These are phyloP conservation scores for Phalaenopsis hybrid DNA, from an alignment of 116 monocot genomes.

Conservation along the genomic window DNA sequence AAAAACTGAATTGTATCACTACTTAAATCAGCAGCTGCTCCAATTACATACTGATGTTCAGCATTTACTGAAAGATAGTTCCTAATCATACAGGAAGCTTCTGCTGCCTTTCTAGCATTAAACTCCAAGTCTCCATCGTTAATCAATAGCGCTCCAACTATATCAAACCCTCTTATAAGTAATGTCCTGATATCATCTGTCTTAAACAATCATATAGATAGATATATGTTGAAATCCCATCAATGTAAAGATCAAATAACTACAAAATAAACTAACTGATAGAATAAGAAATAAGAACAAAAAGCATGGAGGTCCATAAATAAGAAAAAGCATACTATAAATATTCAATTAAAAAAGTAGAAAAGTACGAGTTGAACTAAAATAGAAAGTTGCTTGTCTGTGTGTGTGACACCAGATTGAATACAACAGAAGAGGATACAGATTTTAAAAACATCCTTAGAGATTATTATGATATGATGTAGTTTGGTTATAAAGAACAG, in stretches of 20 bases:
- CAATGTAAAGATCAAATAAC: not conserved
- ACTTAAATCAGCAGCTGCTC: constrained; percentile 31
- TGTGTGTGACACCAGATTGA: too few species aligned
- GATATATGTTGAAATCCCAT: not conserved
- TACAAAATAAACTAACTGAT: not conserved
- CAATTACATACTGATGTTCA: constrained; percentile 42
- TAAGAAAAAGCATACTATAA: not conserved
- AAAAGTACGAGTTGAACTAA: too few species aligned
- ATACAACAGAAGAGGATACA: too few species aligned
- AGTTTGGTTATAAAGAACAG: too few species aligned
- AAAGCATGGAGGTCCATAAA: not conserved
- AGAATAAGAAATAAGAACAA: not conserved
- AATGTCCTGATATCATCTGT: constrained; percentile 71
- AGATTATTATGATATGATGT: too few species aligned
- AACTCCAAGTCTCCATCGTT: constrained; percentile 26
- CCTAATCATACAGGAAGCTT: constrained; percentile 40
- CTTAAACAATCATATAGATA: constrained; percentile 3
- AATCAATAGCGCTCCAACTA: constrained; percentile 68
- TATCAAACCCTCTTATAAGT: constrained; percentile 63
- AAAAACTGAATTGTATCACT: constrained; percentile 51
- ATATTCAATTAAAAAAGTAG: too few species aligned
- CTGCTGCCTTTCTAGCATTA: constrained; percentile 48
- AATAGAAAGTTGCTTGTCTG: too few species aligned
- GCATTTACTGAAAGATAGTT: constrained; percentile 32
- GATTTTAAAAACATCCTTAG: too few species aligned